Conservation (phyloP, 345 rosid genomes). For the Durio zibethinus region DNA sequence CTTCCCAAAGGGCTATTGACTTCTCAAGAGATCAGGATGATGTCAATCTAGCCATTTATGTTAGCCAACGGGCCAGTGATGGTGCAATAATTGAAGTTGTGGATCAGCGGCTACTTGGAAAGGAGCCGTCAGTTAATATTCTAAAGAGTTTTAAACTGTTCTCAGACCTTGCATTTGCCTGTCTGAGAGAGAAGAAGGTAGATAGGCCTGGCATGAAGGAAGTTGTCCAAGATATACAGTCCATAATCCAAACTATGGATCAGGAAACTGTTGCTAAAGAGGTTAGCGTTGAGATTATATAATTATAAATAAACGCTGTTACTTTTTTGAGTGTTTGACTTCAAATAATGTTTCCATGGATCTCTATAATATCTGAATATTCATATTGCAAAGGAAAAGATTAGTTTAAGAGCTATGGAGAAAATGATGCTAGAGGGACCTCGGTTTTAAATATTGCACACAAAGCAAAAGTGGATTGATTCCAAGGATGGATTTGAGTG, state of each 20-base stretch:
- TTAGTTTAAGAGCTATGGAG: conserved; percentile 4
- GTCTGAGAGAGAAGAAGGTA: conserved; percentile 44
- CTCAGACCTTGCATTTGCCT: conserved; percentile 44
- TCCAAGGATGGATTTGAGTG: conserved; percentile 23
- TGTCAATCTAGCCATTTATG: conserved; percentile 47
- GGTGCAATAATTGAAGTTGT: conserved; percentile 40
- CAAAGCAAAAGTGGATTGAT: conserved; percentile 25
- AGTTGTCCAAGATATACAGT: conserved; percentile 43
- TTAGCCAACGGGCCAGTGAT: conserved; percentile 30
- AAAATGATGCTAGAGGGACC: conserved; percentile 17
- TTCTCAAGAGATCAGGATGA: conserved; percentile 48
- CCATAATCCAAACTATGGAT: conserved; percentile 28
- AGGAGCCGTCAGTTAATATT: conserved; percentile 22
- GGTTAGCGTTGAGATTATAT: conserved; percentile 8
- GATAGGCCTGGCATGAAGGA: conserved; percentile 56
- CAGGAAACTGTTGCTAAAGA: conserved; percentile 12
- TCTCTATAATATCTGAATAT: conserved; percentile 26
- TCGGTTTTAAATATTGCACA: conserved; percentile 2
- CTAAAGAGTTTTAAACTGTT: conserved; percentile 30
- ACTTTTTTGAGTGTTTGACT: background rate
- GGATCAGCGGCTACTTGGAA: conserved; percentile 35
- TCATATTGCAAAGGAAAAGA: conserved; percentile 21
- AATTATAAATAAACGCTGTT: background rate
- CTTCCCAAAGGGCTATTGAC: conserved; percentile 53
- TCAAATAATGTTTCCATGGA: background rate